Conservation (phyloP, 106 monocot species). For the Phalaenopsis aphrodite region DNA sequence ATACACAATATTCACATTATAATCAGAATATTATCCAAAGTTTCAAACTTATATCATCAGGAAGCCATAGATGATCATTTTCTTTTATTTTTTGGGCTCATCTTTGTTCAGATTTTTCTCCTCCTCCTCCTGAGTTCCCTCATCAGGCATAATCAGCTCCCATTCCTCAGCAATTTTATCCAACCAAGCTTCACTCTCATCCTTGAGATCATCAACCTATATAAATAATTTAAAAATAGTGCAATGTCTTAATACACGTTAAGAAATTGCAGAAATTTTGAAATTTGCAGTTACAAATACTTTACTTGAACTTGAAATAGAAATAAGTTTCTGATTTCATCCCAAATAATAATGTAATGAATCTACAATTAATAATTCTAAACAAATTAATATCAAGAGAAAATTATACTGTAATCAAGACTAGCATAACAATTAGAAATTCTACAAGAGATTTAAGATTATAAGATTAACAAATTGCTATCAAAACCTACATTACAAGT, state of each 20-base stretch:
- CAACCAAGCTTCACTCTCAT: conserved; percentile 3
- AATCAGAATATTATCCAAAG: not conserved
- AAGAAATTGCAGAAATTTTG: not conserved
- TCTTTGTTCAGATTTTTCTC: not conserved
- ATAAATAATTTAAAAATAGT: not conserved
- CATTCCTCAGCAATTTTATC: conserved; percentile 1
- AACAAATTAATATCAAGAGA: too few relatives aligned
- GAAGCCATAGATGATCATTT: not conserved
- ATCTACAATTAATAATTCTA: too few relatives aligned
- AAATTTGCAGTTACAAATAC: not conserved
- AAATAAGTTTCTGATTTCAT: too few relatives aligned
- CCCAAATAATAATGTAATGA: too few relatives aligned
- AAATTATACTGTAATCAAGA: too few relatives aligned
- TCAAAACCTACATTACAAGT: too few relatives aligned
- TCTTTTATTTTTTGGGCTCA: not conserved
- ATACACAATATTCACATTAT: not conserved
- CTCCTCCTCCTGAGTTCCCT: not conserved
- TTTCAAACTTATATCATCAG: not conserved
- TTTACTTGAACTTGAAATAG: not conserved
- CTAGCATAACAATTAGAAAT: too few relatives aligned
- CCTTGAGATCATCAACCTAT: conserved; percentile 4
- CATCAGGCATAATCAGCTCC: not conserved
- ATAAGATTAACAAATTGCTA: too few relatives aligned
- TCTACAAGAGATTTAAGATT: too few relatives aligned
- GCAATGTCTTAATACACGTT: not conserved